A percentile compares a stretch with the other conserved stretches of the same genome.
Conservation (phyloP, 2,329 filamentous ascomycete species). For the Aspergillus nomiae region DNA sequence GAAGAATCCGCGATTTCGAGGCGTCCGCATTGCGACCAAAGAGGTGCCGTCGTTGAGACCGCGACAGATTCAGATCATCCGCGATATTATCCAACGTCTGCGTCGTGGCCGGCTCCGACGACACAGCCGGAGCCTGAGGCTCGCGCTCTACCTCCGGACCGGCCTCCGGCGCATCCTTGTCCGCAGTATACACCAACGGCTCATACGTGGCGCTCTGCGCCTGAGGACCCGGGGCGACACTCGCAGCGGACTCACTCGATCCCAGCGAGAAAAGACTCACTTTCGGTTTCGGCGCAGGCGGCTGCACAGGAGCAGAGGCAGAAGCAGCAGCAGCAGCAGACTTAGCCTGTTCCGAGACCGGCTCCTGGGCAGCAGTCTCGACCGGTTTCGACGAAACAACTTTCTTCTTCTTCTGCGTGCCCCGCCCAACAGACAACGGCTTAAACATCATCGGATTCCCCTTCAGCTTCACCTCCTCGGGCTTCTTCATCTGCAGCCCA, state of each 20-base stretch:
- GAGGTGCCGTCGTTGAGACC: conserved; percentile 75
- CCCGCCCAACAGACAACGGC: conserved; percentile 80
- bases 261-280: conserved; percentile 48
- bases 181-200: conserved; percentile 43
- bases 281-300: conserved; percentile 41
- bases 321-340: conserved; percentile 18
- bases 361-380: conserved; percentile 15
- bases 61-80: conserved; percentile 75
- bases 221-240: conserved; percentile 7
- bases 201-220: conserved; percentile 35
- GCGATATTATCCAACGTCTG: conserved; percentile 72
- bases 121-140: conserved; percentile 11
- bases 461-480: conserved; percentile 54
- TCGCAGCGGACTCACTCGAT: conserved; percentile 24
- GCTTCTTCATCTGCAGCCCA: conserved; percentile 20
- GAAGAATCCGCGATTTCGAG: conserved; percentile 69
- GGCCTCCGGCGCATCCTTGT: conserved; percentile 21
- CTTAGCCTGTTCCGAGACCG: conserved; percentile 11
- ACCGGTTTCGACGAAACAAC: conserved; percentile 25
- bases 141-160: conserved; percentile 20
- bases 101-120: conserved; percentile 12
- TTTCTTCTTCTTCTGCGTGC: conserved; percentile 69
- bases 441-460: conserved; percentile 86
- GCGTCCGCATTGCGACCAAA: conserved; percentile 67
- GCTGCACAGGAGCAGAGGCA: background rate